Evolutionary conservation across 345 rosid species (phyloP), one percentile per base, ranked within the genome.

Genomic region (Melastoma malabathricum): DNA sequence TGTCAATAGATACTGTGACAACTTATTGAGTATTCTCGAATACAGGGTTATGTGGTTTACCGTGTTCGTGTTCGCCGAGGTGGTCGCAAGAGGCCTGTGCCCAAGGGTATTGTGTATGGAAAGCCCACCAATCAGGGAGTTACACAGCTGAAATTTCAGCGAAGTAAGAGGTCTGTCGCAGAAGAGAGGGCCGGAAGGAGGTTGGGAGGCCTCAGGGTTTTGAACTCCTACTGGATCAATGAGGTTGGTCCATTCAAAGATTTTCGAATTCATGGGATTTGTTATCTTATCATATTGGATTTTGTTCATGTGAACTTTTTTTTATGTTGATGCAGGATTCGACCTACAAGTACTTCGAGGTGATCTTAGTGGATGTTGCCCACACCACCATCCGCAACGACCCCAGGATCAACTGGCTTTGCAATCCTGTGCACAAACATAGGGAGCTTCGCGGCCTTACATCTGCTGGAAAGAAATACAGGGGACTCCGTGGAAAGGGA

Each of bases 401-500:
- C 58, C 64, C 73, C 48, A 61, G 76, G 51, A 72, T 72, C 73
- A 72, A 68, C 64, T 64, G 76, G 76, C 65, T 72, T 17, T 64
- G 73, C 55, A 68, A 72, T 3, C 76, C 76, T 9, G 73, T 67
- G 18, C 75, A 71, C 60, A 71, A 71, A 65, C 75, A 66, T 62
- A 62, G 75, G 57, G 75, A 71, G 44, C 71, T 72, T 4, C 64
- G 76, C 3, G 76, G 76, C n/a, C 67, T 68, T 22, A 72, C 76
- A 29, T 64, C 76, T 5, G 67, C 73, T 1, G 76, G 76, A 20
- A 72, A 68, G 70, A 61, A 68, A 47, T 60, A 60, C 67, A 64
- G 76, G 25, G 76, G 76, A 48, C 57, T 72, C 0, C 69, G 64
- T 39, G 76, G 76, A 64, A 72, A 56, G 50, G 76, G 76, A 17